phyloP scores from a whole-genome alignment of 2,329 filamentous ascomycete genomes.

The Pseudogymnoascus pannorum region DNA sequence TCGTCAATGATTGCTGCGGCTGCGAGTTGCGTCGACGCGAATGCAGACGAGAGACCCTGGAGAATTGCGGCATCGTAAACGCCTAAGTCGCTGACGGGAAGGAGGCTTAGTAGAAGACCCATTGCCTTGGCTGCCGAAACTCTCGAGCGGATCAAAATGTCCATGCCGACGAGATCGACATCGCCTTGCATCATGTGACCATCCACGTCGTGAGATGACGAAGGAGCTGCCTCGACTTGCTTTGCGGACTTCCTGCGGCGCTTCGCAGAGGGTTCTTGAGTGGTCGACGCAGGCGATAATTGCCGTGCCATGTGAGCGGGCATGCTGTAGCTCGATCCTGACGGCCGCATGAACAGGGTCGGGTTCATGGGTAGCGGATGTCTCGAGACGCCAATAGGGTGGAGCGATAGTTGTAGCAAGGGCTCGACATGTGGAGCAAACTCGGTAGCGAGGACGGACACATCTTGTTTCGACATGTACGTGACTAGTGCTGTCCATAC shows the following conservation, averaged over 20 bases:
- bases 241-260: conserved; percentile 81
- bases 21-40: conserved; percentile 79
- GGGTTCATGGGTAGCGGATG: conserved; percentile 90
- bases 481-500: conserved; percentile 77
- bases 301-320: conserved; percentile 35
- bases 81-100: conserved; percentile 57
- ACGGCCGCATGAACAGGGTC: conserved; percentile 84
- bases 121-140: conserved; percentile 82
- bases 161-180: conserved; percentile 85
- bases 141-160: conserved; percentile 80
- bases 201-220: conserved; percentile 88
- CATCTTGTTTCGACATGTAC: conserved; percentile 53
- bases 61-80: conserved; percentile 60
- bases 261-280: conserved; percentile 58
- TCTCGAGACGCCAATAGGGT: conserved; percentile 85
- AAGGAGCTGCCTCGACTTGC: conserved; percentile 57
- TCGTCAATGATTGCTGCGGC: conserved; percentile 82
- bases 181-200: conserved; percentile 97
- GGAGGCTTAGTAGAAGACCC: conserved; percentile 71
- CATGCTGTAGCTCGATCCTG: conserved; percentile 70
- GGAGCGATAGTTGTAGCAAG: conserved; percentile 77
- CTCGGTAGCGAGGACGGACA: conserved; percentile 60
- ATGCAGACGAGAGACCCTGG: conserved; percentile 61
- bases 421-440: conserved; percentile 69
- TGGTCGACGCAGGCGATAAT: conserved; percentile 40